Evolutionary conservation across 148 eudicot species (phyloP), one percentile per base, ranked within the genome.

Genomic region (Amaranthus cruentus): DNA sequence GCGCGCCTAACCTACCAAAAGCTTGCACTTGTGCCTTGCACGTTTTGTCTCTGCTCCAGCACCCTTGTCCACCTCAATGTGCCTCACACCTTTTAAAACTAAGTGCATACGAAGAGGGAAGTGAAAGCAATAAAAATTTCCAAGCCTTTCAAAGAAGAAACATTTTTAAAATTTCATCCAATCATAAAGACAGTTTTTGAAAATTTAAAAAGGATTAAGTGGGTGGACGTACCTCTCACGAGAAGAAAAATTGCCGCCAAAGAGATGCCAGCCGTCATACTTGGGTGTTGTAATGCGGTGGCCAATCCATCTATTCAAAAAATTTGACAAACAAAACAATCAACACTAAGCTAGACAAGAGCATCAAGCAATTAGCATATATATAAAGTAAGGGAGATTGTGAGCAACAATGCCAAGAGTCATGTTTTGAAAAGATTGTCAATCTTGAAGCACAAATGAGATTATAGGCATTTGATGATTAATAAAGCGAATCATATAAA

Each of bases 251-350:
- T 77, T 73, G 89, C 76, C 38, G 91, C 75, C 75, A 89, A 76
- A 81, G 87, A 88, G 62, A 89, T 73, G 67, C 92, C 96, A 4
- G 75, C 84, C 11, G 86, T 80, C 71, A 79, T 47, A 58, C 81
- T 78, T 62, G 97, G 92, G 78, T 93, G 84, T 69, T 93, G 89
- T 80, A 77, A 81, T 66, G 85, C 88, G 73, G 54, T 63, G 49
- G 55, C 73, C 74, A 88, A 54, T 68, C 83, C 91, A 81, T 81
- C 97, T 91, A 68, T 44, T 73, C 42, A 74, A 67, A 58, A 60
- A 73, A 68, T 58, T 28, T 38, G n/a, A 47, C 60, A 75, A 61
- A 62, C 54, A 47, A 58, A 60, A 6, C 73, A 47, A 68, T 2
- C n/a, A 47, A 28, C 48, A 9, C 6, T 57, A 4, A 51, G 55